Evolutionary conservation across 1,284 basidiomycete species (phyloP).

Genomic region (Ceratobasidium sp.): DNA sequence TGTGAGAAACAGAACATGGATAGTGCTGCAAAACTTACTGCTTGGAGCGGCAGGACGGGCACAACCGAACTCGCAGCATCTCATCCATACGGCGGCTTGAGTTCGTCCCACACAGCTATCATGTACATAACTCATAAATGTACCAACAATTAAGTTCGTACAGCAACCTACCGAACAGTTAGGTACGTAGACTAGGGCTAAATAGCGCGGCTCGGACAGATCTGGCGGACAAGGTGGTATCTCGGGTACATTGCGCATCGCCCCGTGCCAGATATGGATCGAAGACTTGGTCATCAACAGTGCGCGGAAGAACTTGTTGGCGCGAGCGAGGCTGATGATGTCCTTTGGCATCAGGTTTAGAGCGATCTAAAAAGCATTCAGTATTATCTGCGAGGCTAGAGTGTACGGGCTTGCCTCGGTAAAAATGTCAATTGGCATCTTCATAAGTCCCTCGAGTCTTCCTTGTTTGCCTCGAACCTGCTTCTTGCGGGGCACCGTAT

Average conservation of each 20-base stretch:
- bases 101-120: conserved; percentile 1
- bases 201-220: conserved; percentile 51
- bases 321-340: conserved; percentile 53
- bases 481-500: conserved; percentile 23
- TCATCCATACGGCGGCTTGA: background rate
- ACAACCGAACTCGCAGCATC: too few species aligned
- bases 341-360: conserved; percentile 52
- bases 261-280: conserved; percentile 48
- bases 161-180: conserved; percentile 32
- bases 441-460: conserved; percentile 51
- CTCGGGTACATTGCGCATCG: conserved; percentile 29
- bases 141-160: too few species aligned
- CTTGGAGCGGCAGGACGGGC: background rate
- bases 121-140: too few species aligned
- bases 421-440: conserved; percentile 55
- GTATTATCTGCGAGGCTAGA: background rate
- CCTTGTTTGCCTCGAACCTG: conserved; percentile 44
- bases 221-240: conserved; percentile 51
- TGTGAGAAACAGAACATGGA: background rate
- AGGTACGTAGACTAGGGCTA: conserved; percentile 51
- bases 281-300: conserved; percentile 48
- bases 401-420: conserved; percentile 51
- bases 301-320: conserved; percentile 50
- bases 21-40: conserved; percentile 3
- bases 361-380: conserved; percentile 50